Base-by-base conservation (phyloP, 1,284 basidiomycete species). In the Macrocystidia cucumis region DNA sequence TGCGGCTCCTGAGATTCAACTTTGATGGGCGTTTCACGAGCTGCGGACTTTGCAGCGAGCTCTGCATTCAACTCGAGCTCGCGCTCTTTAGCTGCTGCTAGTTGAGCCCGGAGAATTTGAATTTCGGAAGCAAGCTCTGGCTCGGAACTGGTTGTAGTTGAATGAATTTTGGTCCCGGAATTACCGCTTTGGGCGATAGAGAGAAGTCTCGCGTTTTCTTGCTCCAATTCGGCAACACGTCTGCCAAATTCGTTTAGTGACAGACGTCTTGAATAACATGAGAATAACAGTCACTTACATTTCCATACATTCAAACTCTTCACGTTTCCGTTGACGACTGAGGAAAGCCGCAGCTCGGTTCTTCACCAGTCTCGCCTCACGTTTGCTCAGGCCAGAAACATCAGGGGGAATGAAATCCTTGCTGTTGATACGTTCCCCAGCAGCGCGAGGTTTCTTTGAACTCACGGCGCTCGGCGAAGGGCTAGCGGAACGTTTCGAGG, bases 331-430 rank as follows among this genome's bases (percentile, higher is more conserved):
- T 60, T 92, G 89, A 52, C 89, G 71, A 56, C 79, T 85, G 49
- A 92, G 77, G 65, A 92, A 92, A 37, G 89, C 89, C 6, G 89
- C 89, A 9, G 89, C 89, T 37, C 89, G 75, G 63, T 92, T 92
- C 69, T 92, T 92, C 41, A 92, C 86, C 9, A 92, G 72, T 37
- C 89, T 77, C 34, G 90, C 89, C 61, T 92, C 89, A 39, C 88
- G 81, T 60, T 92, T 92, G 66, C 72, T 81, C 40, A 92, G 72
- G 32, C 89, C 90, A 32, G 80, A 76, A 40, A 91, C 88, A 57
- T 92, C 90, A 26, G 89, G 89, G 14, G 86, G 86, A 5, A 92
- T 58, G 52, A 91, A 92, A 56, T 89, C 86, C 57, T 82, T 87
- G 50, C 74, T 81, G 40, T 69, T 78, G 47, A 86, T 70, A 45